Evolutionary conservation across 2,329 filamentous ascomycete species (phyloP).

Genomic region (Arthroderma sp.): DNA sequence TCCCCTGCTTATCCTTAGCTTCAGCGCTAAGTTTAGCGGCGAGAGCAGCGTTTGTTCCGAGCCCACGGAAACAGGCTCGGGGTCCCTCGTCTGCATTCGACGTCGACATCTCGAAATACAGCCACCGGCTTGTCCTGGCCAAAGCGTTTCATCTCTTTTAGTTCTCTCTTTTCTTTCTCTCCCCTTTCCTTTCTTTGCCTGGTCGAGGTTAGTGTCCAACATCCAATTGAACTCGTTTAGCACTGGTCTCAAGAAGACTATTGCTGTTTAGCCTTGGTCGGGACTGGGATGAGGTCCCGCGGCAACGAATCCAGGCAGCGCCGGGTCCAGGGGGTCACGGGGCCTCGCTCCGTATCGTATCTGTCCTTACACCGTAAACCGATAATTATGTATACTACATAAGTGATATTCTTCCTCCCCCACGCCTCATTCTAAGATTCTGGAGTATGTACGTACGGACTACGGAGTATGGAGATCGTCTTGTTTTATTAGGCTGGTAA

Average conservation of each 20-base stretch:
- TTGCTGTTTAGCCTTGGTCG: constrained; percentile 17
- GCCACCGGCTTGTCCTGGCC: too few species aligned
- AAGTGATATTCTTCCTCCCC: neutral
- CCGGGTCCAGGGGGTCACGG: neutral
- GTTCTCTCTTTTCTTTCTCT: too few species aligned
- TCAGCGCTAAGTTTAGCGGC: neutral
- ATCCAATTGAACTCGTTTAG: neutral
- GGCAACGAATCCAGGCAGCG: constrained; percentile 23
- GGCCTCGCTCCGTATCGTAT: neutral
- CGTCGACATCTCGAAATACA: neutral
- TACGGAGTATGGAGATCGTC: too few species aligned
- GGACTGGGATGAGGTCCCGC: constrained; percentile 26
- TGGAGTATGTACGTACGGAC: too few species aligned
- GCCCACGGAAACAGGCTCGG: neutral
- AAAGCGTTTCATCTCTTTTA: too few species aligned
- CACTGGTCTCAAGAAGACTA: neutral
- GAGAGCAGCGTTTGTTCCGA: neutral
- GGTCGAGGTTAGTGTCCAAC: neutral
- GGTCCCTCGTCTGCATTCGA: neutral
- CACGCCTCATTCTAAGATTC: too few species aligned
- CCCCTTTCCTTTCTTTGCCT: too few species aligned
- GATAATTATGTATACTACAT: neutral
- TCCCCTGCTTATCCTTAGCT: neutral
- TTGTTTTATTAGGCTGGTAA: neutral
- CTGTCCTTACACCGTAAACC: too few species aligned